phyloP scores from a whole-genome alignment of 2,329 filamentous ascomycete genomes.

The Hypomyces rosellus region DNA sequence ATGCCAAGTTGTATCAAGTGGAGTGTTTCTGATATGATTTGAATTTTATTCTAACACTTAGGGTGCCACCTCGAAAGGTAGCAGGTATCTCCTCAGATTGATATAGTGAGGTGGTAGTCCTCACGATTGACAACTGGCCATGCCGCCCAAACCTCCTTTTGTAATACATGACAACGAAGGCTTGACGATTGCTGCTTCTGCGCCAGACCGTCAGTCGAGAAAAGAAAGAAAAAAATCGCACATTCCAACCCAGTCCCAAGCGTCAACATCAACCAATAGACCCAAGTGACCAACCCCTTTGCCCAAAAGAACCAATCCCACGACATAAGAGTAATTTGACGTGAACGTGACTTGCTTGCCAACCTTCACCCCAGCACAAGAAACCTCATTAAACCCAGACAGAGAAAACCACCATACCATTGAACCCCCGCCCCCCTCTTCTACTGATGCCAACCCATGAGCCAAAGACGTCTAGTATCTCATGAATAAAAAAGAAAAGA shows the following conservation, averaged over 20 bases:
- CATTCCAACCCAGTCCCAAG: not conserved
- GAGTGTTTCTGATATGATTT: not conserved
- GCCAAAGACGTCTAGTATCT: slow-evolving; percentile 15
- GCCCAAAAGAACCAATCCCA: slow-evolving; percentile 4
- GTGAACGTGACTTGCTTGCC: not conserved
- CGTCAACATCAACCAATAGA: not conserved
- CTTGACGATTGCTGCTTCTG: not conserved
- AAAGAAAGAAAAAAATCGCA: not conserved
- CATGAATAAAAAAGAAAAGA: slow-evolving; percentile 11
- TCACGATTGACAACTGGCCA: not conserved
- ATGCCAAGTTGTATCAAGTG: not conserved
- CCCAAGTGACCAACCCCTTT: not conserved
- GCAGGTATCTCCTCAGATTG: not conserved
- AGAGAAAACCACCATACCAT: slow-evolving; percentile 10
- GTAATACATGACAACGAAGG: not conserved
- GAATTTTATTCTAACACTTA: not conserved
- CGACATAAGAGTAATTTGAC: slow-evolving; percentile 4
- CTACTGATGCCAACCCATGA: slow-evolving; percentile 15
- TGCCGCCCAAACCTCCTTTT: slow-evolving; percentile 1
- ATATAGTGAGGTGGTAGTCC: not conserved
- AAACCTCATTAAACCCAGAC: slow-evolving; percentile 18
- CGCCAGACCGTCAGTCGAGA: not conserved
- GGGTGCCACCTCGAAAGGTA: not conserved
- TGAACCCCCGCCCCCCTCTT: slow-evolving; percentile 5
- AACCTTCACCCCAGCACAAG: not conserved